Evolutionary conservation across 495 filamentous ascomycete genomes (phyloP).

Genomic region (Penicillium flavigenum): DNA sequence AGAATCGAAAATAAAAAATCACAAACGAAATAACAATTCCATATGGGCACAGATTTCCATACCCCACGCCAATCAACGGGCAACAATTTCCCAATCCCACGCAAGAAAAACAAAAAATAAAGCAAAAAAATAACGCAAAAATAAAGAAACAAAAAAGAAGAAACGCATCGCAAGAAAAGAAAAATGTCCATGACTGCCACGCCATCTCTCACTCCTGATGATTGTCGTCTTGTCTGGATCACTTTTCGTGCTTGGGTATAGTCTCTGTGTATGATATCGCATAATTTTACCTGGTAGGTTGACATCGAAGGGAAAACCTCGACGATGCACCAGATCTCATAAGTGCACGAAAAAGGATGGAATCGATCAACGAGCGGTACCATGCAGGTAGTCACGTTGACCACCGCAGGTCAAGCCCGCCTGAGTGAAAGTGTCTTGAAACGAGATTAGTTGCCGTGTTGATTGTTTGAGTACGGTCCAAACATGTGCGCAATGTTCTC

Average conservation of each 20-base stretch:
- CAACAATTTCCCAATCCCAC: neutral
- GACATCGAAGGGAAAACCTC: neutral
- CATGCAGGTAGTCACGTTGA: neutral
- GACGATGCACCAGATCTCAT: neutral
- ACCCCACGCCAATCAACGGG: neutral
- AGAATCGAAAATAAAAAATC: neutral
- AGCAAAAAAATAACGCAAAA: neutral
- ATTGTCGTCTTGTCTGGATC: neutral
- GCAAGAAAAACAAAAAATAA: neutral
- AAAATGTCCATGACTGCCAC: neutral
- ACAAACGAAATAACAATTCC: neutral
- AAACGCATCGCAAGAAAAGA: neutral
- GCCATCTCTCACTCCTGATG: neutral
- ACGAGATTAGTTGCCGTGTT: neutral
- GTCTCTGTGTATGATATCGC: neutral
- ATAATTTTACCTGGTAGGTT: neutral
- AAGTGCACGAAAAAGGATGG: neutral
- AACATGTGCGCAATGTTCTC: neutral
- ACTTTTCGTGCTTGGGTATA: conserved; percentile 1
- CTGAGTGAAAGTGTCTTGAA: neutral
- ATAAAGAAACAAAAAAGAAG: neutral
- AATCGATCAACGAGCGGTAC: neutral
- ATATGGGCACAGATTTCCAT: conserved; percentile 1
- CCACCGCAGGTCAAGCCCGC: neutral
- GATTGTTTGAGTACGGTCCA: neutral